A percentile compares a stretch with the other conserved stretches of the same genome.
Evolutionary conservation across 148 eudicot genomes (phyloP).

Genomic region (Rhododendron simsii): DNA sequence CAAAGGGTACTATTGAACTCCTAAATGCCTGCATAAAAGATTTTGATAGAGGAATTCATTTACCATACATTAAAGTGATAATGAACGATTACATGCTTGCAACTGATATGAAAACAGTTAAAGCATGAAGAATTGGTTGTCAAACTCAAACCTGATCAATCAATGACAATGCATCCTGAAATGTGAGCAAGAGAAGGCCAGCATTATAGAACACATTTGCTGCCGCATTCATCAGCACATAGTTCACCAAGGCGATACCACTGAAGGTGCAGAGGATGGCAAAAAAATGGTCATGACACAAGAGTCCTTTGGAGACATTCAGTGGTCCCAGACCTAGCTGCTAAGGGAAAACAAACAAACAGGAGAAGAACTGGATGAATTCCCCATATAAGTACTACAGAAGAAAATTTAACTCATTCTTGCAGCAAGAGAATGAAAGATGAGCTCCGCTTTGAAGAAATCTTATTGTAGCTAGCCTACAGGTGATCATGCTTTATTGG

Average conservation of each 20-base stretch:
- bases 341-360: background rate
- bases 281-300: conserved; percentile 65
- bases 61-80: conserved; percentile 2
- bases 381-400: background rate
- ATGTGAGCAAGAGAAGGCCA: conserved; percentile 72
- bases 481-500: background rate
- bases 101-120: background rate
- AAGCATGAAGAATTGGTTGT: background rate
- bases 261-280: conserved; percentile 62
- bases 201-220: conserved; percentile 68
- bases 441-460: background rate
- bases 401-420: background rate
- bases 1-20: conserved; percentile 51
- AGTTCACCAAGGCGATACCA: conserved; percentile 77
- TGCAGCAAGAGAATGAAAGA: background rate
- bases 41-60: background rate
- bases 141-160: conserved; percentile 64
- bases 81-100: background rate
- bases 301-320: conserved; percentile 40
- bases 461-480: background rate
- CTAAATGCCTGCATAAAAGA: conserved; percentile 54
- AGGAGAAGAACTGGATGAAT: background rate
- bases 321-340: conserved; percentile 50
- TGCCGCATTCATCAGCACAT: conserved; percentile 65
- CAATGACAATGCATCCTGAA: conserved; percentile 74